Conservation (phyloP, 192 early-diverging fungal genomes). For the Spizellomyces punctatus region DNA sequence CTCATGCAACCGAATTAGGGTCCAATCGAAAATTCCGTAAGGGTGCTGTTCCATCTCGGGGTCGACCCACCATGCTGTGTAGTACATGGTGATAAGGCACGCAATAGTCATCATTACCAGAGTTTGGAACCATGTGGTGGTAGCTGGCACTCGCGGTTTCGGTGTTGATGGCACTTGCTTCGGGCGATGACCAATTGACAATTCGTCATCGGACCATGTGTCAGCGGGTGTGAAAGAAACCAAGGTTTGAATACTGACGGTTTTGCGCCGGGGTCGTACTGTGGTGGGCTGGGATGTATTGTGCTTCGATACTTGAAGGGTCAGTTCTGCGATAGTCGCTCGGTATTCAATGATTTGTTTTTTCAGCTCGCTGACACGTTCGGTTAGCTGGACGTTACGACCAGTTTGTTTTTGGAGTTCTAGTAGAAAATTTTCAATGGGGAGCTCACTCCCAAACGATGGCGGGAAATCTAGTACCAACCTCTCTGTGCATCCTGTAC, state of each 20-base stretch:
- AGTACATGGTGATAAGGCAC: neutral
- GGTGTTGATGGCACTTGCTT: neutral
- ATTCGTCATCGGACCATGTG: slow-evolving; percentile 1
- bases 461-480: neutral
- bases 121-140: neutral
- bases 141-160: neutral
- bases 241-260: neutral
- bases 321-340: neutral
- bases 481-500: slow-evolving; percentile 5
- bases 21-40: neutral
- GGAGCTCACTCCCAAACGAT: neutral
- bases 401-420: neutral
- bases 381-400: neutral
- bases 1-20: neutral
- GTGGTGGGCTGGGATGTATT: neutral
- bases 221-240: neutral
- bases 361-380: neutral
- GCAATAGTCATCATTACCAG: neutral
- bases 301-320: neutral
- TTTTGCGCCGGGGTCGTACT: neutral
- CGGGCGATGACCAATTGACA: too few relatives aligned
- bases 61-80: slow-evolving; percentile 1
- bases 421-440: neutral
- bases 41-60: neutral
- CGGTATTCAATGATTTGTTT: neutral